A percentile compares a stretch with the other conserved stretches of the same genome.
phyloP scores from a whole-genome alignment of 495 filamentous ascomycete species.

The Penicillium arizonense region DNA sequence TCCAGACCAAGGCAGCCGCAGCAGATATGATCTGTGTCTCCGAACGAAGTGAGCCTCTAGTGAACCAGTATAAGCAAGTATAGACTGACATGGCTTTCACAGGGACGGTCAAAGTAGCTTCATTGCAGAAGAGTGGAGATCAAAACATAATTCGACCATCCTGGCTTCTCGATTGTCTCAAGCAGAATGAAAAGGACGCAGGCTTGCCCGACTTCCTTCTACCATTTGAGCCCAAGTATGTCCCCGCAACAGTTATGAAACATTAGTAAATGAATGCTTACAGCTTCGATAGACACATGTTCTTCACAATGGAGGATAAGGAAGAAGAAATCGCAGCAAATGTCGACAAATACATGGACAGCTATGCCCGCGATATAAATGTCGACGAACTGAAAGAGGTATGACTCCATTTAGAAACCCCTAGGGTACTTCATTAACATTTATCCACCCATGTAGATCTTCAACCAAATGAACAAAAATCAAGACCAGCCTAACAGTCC shows the following conservation, averaged over 20 bases:
- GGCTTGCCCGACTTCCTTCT: slow-evolving; percentile 56
- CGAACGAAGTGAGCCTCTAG: slow-evolving; percentile 62
- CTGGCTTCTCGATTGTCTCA: slow-evolving; percentile 84
- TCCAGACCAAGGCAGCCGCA: slow-evolving; percentile 65
- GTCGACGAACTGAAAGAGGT: slow-evolving; percentile 63
- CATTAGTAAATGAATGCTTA: not conserved
- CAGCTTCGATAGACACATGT: slow-evolving; percentile 48
- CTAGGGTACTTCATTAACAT: not conserved
- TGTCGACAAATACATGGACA: slow-evolving; percentile 78
- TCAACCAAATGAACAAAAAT: slow-evolving; percentile 44
- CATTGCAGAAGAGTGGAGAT: slow-evolving; percentile 66
- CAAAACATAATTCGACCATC: slow-evolving; percentile 71
- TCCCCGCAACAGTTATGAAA: slow-evolving; percentile 21
- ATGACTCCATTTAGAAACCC: not conserved
- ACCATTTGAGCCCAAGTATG: slow-evolving; percentile 67
- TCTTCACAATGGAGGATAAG: slow-evolving; percentile 48
- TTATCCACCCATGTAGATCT: slow-evolving; percentile 23
- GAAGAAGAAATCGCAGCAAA: slow-evolving; percentile 47
- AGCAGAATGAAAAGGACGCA: slow-evolving; percentile 61
- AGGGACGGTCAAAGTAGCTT: slow-evolving; percentile 82
- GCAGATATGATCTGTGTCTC: slow-evolving; percentile 68
- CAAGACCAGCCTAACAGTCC: slow-evolving; percentile 23
- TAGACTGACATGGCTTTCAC: slow-evolving; percentile 9
- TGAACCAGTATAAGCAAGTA: not conserved
- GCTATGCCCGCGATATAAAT: slow-evolving; percentile 71